Evolutionary conservation across 2,329 filamentous ascomycete genomes (phyloP).

Genomic region (Neoascochyta sp.): DNA sequence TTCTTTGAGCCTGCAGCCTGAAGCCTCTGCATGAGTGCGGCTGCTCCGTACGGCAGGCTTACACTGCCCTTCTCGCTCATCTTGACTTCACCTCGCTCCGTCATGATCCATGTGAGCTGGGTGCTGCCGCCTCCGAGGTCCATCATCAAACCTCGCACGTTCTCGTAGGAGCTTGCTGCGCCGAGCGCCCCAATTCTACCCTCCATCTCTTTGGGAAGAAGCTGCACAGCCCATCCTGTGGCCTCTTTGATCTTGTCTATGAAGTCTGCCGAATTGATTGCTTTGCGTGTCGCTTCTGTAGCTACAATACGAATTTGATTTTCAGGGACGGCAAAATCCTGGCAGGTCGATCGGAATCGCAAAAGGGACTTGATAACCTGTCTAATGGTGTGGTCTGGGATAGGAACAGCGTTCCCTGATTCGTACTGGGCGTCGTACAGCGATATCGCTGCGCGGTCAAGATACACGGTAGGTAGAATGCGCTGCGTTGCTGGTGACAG

Average conservation of each 20-base stretch:
- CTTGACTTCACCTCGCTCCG: slow-evolving; percentile 45
- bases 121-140: slow-evolving; percentile 77
- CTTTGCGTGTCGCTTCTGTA: slow-evolving; percentile 83
- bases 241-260: slow-evolving; percentile 58
- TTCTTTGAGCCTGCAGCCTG: slow-evolving; percentile 33
- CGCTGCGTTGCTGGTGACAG: slow-evolving; percentile 68
- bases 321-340: slow-evolving; percentile 63
- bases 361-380: slow-evolving; percentile 64
- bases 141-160: slow-evolving; percentile 75
- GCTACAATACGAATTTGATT: slow-evolving; percentile 71
- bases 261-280: slow-evolving; percentile 69
- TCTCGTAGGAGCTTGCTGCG: slow-evolving; percentile 68
- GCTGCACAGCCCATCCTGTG: slow-evolving; percentile 65
- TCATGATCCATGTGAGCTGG: slow-evolving; percentile 65
- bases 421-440: slow-evolving; percentile 74
- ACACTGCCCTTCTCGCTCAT: slow-evolving; percentile 50
- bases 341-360: slow-evolving; percentile 68
- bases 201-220: slow-evolving; percentile 76
- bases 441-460: slow-evolving; percentile 75
- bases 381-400: slow-evolving; percentile 57
- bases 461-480: slow-evolving; percentile 72
- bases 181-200: slow-evolving; percentile 80
- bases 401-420: slow-evolving; percentile 45
- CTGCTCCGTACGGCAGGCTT: slow-evolving; percentile 68
- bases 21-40: slow-evolving; percentile 59